Conservation (phyloP, 2,329 filamentous ascomycete genomes). For the Pseudogymnoascus sp. region DNA sequence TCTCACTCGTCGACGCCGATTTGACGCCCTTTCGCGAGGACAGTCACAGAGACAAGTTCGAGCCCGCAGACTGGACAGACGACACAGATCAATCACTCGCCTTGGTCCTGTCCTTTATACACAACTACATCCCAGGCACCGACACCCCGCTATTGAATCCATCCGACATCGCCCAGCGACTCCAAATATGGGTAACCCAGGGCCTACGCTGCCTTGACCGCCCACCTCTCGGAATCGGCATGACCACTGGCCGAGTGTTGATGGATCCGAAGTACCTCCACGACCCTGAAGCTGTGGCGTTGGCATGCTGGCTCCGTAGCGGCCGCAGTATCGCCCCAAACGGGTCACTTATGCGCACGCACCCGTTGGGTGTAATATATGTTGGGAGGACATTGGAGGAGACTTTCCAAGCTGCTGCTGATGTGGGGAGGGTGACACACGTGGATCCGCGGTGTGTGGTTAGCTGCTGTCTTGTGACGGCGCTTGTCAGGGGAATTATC, state of each 20-base stretch:
- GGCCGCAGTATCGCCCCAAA: conserved; percentile 38
- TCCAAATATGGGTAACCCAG: conserved; percentile 39
- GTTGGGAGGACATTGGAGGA: conserved; percentile 33
- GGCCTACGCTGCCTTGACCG: conserved; percentile 40
- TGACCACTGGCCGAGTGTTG: conserved; percentile 39
- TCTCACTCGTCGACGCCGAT: conserved; percentile 31
- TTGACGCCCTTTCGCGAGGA: conserved; percentile 38
- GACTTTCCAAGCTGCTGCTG: conserved; percentile 36
- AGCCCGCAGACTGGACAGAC: conserved; percentile 42
- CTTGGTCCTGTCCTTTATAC: conserved; percentile 39
- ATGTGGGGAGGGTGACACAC: conserved; percentile 39
- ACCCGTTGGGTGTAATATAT: conserved; percentile 42
- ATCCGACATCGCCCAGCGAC: conserved; percentile 36
- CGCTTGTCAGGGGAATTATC: conserved; percentile 38
- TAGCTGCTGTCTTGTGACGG: conserved; percentile 39
- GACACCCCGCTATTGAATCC: conserved; percentile 24
- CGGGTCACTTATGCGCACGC: conserved; percentile 45
- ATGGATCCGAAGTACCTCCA: conserved; percentile 31
- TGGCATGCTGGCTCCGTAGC: conserved; percentile 34
- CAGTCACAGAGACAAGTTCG: conserved; percentile 36
- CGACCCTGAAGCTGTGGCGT: conserved; percentile 34
- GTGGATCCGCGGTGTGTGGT: conserved; percentile 44
- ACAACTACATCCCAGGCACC: conserved; percentile 30
- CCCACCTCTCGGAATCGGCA: conserved; percentile 40
- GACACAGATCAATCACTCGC: conserved; percentile 47